Conservation (phyloP, 1,284 basidiomycete species). For the Leccinum fuscescens region DNA sequence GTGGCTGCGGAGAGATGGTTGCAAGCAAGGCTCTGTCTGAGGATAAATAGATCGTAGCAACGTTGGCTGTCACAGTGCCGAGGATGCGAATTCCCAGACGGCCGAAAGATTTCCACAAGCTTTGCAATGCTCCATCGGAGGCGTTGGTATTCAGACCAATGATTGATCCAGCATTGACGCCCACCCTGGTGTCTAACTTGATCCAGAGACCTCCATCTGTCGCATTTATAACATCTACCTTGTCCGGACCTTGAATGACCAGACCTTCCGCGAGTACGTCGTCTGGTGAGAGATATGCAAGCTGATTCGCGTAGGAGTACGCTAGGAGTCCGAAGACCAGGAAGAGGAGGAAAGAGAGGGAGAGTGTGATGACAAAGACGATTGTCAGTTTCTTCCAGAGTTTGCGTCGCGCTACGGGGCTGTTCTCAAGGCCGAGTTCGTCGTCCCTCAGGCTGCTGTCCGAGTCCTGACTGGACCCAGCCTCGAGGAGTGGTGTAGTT, state of each 20-base stretch:
- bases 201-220: conserved; percentile 63
- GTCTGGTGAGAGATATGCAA: conserved; percentile 52
- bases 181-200: conserved; percentile 52
- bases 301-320: conserved; percentile 61
- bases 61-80: conserved; percentile 53
- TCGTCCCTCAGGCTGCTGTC: conserved; percentile 9
- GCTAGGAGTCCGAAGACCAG: conserved; percentile 48
- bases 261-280: conserved; percentile 57
- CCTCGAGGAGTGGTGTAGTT: conserved; percentile 33
- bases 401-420: conserved; percentile 15
- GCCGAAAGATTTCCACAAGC: conserved; percentile 62
- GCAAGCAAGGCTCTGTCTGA: conserved; percentile 46
- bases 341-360: conserved; percentile 42
- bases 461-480: conserved; percentile 18
- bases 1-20: conserved; percentile 42
- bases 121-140: conserved; percentile 40
- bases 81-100: conserved; percentile 60
- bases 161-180: conserved; percentile 61
- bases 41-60: conserved; percentile 48
- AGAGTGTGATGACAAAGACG: conserved; percentile 36
- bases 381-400: conserved; percentile 29
- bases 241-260: conserved; percentile 57
- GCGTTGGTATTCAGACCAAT: conserved; percentile 51
- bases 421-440: conserved; percentile 13
- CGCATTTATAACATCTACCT: conserved; percentile 58